These are phyloP conservation scores for Venturia effusa DNA, from an alignment of 2,329 filamentous ascomycete genomes.

Conservation along the genomic window DNA sequence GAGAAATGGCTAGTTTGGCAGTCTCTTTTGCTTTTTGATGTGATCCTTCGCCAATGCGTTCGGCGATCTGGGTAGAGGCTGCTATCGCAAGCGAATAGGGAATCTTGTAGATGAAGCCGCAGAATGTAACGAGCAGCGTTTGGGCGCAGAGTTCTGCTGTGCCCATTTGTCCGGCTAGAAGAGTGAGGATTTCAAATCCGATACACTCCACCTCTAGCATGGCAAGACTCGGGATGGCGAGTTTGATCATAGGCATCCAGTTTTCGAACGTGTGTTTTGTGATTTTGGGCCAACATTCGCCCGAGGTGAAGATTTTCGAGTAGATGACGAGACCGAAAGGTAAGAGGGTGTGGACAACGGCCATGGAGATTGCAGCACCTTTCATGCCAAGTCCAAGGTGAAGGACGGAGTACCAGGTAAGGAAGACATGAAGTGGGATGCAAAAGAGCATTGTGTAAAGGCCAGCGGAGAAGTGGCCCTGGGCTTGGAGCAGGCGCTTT, in stretches of 20 bases:
- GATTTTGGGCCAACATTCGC: background rate
- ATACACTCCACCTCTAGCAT: slow-evolving; percentile 5
- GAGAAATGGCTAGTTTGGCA: background rate
- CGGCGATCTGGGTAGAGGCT: background rate
- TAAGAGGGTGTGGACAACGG: background rate
- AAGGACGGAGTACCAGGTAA: slow-evolving; percentile 1
- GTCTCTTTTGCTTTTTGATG: background rate
- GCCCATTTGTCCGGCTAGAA: background rate
- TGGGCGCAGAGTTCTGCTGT: slow-evolving; percentile 4
- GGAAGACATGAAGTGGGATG: background rate
- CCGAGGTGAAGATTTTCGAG: background rate
- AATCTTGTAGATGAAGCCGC: slow-evolving; percentile 5
- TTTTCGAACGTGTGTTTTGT: slow-evolving; percentile 1
- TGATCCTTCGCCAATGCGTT: background rate
- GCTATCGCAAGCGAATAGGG: slow-evolving; percentile 1
- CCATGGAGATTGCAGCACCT: background rate
- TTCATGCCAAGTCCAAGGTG: background rate
- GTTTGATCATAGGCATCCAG: slow-evolving; percentile 1
- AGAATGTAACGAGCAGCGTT: background rate
- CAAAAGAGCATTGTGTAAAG: background rate
- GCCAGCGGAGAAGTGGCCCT: slow-evolving; percentile 2
- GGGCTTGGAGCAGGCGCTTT: slow-evolving; percentile 1
- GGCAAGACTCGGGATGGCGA: background rate
- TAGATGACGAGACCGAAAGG: slow-evolving; percentile 1
- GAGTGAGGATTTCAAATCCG: background rate